These are phyloP conservation scores for Rhipidocladum racemiflorum DNA, from an alignment of 176 grass and related monocot genomes.

Conservation along the genomic window DNA sequence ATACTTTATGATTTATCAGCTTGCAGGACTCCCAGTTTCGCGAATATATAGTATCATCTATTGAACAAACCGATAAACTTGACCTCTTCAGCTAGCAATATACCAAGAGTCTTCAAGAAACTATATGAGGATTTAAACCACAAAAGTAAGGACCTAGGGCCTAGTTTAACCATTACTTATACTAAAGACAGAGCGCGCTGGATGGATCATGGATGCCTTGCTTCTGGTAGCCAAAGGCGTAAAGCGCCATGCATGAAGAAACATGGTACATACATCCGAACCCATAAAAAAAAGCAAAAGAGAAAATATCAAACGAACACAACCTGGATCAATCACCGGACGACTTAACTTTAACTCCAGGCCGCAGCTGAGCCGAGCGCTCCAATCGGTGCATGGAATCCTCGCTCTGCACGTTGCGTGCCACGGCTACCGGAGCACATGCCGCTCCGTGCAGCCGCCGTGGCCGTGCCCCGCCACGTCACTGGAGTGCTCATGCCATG, in stretches of 20 bases:
- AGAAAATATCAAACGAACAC: not conserved
- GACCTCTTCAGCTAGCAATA: not conserved
- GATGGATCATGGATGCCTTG: too few relatives aligned
- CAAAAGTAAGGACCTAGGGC: not conserved
- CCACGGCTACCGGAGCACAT: not conserved
- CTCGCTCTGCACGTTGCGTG: slow-evolving; percentile 6
- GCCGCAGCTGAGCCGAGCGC: not conserved
- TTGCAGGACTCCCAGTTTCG: too few relatives aligned
- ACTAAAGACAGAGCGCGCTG: not conserved
- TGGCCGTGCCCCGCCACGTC: not conserved
- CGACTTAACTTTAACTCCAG: too few relatives aligned
- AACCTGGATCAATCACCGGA: not conserved
- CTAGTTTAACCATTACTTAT: not conserved
- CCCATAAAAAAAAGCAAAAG: not conserved
- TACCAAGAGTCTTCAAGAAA: not conserved
- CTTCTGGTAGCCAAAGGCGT: slow-evolving; percentile 18
- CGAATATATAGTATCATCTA: too few relatives aligned
- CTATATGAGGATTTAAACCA: not conserved
- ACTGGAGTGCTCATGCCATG: not conserved
- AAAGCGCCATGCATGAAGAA: slow-evolving; percentile 11
- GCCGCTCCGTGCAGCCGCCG: not conserved
- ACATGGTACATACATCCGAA: not conserved
- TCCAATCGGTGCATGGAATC: slow-evolving; percentile 16
- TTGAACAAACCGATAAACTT: not conserved
- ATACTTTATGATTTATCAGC: too few relatives aligned